Base-by-base conservation (phyloP, 1,139 yeast species). In the Blastobotrys apis region DNA sequence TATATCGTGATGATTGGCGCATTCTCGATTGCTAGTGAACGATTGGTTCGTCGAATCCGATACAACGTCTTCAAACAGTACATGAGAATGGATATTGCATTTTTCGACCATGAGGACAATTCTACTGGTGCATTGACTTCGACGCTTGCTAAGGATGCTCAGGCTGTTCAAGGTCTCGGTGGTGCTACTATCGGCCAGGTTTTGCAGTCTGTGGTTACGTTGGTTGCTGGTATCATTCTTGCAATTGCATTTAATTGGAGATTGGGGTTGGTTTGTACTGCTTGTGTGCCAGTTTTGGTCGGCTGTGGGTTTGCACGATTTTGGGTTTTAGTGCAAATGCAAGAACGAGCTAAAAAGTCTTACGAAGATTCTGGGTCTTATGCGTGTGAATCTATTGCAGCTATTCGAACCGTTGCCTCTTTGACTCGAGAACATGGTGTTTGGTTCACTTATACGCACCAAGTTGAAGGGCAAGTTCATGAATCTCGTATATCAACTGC, bases 181-280 rank as follows among this genome's bases (percentile, higher is more conserved):
- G 97, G 92, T 60, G 95, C 95, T 21, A 81, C 84, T 37, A 74
- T 94, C 47, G 86, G 94, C 12, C 69, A 84, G 3, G 78, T 88
- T 41, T 76, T 84, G 51, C 94, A 94, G 15, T 71, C 77, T 13
- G 77, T 84, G 2, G 88, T 94, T 31, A 71, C 80, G 21, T 75
- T 88, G 2, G 80, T 67, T 31, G 72, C 68, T 76, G 88, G 94
- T 79, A 92, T 80, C 77, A 58, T 75, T 72, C 58, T 84, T 77
- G 48, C 85, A 79, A 43, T 78, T 81, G 71, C 81, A 72, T 64
- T 72, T 79, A 59, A 81, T 82, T 34, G 74, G 87, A 37, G 80
- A 78, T 50, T 81, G 74, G 75, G 75, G 77, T 57, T 71, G 75
- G 56, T 78, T 75, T 64, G 81, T 78, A 47, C 95, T 6, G 66